phyloP scores from a whole-genome alignment of 2,329 filamentous ascomycete genomes.

The Chaetomiaceae sp. region DNA sequence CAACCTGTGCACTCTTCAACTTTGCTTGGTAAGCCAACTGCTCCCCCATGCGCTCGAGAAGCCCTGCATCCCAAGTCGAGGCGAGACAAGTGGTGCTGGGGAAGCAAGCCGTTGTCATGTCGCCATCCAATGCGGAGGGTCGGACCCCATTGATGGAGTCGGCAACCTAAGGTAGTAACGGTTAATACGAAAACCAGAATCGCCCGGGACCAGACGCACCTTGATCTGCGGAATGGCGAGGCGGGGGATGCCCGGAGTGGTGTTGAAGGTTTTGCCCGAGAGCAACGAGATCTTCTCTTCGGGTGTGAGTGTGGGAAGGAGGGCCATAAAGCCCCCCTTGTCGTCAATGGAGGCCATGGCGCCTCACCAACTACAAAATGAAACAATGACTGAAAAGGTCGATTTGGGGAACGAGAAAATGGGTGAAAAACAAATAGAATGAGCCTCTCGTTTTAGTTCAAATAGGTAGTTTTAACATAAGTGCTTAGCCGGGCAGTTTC shows the following conservation, averaged over 20 bases:
- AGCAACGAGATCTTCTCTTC: background rate
- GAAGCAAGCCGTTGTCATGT: background rate
- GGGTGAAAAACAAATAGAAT: too few relatives aligned
- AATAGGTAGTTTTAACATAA: too few relatives aligned
- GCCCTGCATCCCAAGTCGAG: background rate
- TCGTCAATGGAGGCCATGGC: background rate
- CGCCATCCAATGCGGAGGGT: background rate
- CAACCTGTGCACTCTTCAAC: background rate
- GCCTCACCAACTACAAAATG: too few relatives aligned
- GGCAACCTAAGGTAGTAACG: background rate
- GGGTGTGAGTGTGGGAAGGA: background rate
- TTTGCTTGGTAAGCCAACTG: background rate
- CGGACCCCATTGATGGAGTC: background rate
- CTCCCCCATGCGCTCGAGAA: background rate
- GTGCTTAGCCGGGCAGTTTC: too few relatives aligned
- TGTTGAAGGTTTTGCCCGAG: background rate
- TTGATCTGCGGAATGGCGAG: background rate
- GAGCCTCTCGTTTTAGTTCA: too few relatives aligned
- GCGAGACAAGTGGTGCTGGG: background rate
- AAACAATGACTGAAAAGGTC: too few relatives aligned
- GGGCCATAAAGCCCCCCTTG: background rate
- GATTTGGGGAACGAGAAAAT: too few relatives aligned
- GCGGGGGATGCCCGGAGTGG: background rate
- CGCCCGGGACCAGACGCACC: background rate
- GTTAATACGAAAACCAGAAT: background rate